Evolutionary conservation across 371 early-diverging fungal species (phyloP).

Genomic region (Syncephalastrum sp.): DNA sequence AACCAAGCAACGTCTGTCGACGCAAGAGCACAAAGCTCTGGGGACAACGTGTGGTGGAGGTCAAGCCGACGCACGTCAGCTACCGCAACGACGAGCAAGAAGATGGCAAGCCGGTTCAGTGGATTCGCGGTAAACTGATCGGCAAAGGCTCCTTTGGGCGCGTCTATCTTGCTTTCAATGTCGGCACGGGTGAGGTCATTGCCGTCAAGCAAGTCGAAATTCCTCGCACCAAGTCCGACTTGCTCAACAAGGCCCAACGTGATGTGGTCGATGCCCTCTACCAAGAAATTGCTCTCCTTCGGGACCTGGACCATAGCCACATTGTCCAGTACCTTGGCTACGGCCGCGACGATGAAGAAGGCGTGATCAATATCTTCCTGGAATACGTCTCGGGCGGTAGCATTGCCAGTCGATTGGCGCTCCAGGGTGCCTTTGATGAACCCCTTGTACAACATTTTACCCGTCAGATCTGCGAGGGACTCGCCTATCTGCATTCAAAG

Average conservation of each 20-base stretch:
- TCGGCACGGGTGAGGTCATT: constrained; percentile 84
- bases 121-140: constrained; percentile 89
- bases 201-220: constrained; percentile 97
- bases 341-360: constrained; percentile 62
- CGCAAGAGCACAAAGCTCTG: constrained; percentile 64
- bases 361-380: constrained; percentile 82
- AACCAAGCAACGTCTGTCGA: constrained; percentile 21
- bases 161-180: constrained; percentile 92
- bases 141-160: constrained; percentile 97
- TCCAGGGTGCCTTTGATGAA: constrained; percentile 76
- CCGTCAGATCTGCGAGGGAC: constrained; percentile 80
- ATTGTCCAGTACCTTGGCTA: constrained; percentile 82
- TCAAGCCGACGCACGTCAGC: constrained; percentile 10
- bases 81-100: constrained; percentile 12
- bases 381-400: constrained; percentile 91
- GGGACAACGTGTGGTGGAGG: constrained; percentile 33
- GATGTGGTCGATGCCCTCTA: constrained; percentile 63
- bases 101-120: constrained; percentile 32
- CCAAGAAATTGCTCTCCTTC: constrained; percentile 83
- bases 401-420: constrained; percentile 64
- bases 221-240: constrained; percentile 14
- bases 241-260: constrained; percentile 25
- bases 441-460: constrained; percentile 77
- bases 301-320: constrained; percentile 79
- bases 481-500: constrained; percentile 89